Evolutionary conservation across 164 flowering plant species (phyloP).

Genomic region (Aristolochia californica): DNA sequence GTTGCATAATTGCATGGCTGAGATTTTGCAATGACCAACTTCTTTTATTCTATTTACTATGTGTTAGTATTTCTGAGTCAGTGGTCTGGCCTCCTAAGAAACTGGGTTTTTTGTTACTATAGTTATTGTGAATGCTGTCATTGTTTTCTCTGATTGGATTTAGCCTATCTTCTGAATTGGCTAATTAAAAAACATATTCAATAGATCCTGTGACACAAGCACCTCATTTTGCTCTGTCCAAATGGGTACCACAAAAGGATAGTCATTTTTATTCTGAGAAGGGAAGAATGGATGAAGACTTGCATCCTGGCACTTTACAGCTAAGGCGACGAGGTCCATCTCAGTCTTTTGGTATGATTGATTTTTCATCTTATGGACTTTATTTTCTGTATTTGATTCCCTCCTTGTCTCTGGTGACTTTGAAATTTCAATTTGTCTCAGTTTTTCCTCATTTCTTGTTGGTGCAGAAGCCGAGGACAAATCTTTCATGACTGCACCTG

Average conservation of each 20-base stretch:
- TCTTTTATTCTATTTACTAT: too few relatives aligned
- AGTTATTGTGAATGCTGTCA: background rate
- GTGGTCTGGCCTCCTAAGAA: too few relatives aligned
- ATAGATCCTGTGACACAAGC: constrained; percentile 10
- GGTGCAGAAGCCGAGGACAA: too few relatives aligned
- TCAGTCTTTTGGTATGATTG: constrained; percentile 23
- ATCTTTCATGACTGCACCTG: too few relatives aligned
- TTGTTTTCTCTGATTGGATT: background rate
- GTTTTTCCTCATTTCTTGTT: too few relatives aligned
- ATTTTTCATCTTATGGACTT: background rate
- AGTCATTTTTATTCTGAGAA: constrained; percentile 17
- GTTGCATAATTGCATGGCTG: background rate
- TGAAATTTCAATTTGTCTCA: background rate
- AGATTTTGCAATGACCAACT: too few relatives aligned
- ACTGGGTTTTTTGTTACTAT: background rate
- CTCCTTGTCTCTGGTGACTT: background rate
- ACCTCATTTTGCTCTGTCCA: constrained; percentile 43
- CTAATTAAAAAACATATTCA: background rate
- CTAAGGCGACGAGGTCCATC: constrained; percentile 28
- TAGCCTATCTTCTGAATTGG: too few relatives aligned
- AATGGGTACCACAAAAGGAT: constrained; percentile 39
- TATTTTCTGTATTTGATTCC: background rate
- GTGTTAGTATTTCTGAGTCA: too few relatives aligned
- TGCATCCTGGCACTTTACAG: constrained; percentile 26
- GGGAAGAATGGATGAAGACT: constrained; percentile 19